Evolutionary conservation across 1,139 yeast species (phyloP), one percentile per base, ranked within the genome.

Genomic region (Diutina sp.): DNA sequence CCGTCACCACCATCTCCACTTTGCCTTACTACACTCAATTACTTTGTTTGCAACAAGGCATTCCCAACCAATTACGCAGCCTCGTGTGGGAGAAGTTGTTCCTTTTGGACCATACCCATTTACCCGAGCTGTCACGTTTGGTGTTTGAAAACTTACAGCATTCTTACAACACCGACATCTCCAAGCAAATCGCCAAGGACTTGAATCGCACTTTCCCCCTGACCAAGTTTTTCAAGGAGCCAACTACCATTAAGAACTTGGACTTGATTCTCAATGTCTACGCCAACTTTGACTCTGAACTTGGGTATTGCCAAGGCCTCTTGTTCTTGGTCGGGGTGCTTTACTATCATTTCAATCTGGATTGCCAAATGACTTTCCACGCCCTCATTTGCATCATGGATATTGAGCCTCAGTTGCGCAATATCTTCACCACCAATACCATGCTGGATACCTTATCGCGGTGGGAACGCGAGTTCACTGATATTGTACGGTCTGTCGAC

Each of bases 261-360:
- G 84, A 84, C 48, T 77, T 79, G 41, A 80, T 84, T 32, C 72
- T 84, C 61, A 80, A 85, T 58, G 89, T 87, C 0, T 84, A 81
- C 63, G 83, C 86, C 55, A 80, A 84, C 61, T 84, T 83, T 64
- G 89, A 84, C 66, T 78, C 78, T 56, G 87, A 84, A 62, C 80
- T 84, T 60, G 90, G 90, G 8, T 84, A 84, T 65, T 84, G 90
- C 65, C 90, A 84, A 66, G 90, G 90, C 6, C 69, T 85, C 38
- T 77, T 85, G 35, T 85, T 85, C 64, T 69, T 85, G 51, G 87
- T 83, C 12, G 88, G 87, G 4, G 84, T 85, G 8, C 69, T 84
- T 56, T 73, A 80, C 60, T 76, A 82, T 66, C 75, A 73, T 72
- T 81, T 72, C 69, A 73, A 74, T 11, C 53, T 50, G 41, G 72